phyloP scores from a whole-genome alignment of 345 rosid genomes.

The Euphorbia pulcherrima region DNA sequence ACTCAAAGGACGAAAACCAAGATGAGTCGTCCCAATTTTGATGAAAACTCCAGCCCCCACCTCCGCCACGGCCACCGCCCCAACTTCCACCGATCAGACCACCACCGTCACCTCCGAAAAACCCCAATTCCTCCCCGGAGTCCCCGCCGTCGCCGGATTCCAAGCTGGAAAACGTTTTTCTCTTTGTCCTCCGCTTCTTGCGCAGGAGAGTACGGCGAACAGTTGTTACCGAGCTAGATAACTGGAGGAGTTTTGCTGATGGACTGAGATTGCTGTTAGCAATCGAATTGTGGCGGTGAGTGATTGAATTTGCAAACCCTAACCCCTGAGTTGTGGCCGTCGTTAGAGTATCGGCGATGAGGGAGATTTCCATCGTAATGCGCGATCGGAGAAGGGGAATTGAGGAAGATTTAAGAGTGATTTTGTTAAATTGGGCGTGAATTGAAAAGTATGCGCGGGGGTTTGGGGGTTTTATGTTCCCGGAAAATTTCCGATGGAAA shows the following conservation, averaged over 20 bases:
- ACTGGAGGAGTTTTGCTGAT: constrained; percentile 23
- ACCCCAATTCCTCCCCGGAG: constrained; percentile 38
- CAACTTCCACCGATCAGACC: constrained; percentile 50
- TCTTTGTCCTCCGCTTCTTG: constrained; percentile 53
- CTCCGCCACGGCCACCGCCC: constrained; percentile 35
- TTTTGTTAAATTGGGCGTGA: constrained; percentile 5
- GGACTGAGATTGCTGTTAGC: constrained; percentile 24
- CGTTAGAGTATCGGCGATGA: constrained; percentile 42
- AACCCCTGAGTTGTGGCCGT: constrained; percentile 44
- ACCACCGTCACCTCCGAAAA: constrained; percentile 36
- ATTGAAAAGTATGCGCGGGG: constrained; percentile 11
- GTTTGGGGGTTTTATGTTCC: constrained; percentile 10
- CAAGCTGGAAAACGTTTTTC: constrained; percentile 37
- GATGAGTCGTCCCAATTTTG: constrained; percentile 61
- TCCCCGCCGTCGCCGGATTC: constrained; percentile 54
- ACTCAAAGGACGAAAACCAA: constrained; percentile 48
- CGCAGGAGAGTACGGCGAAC: constrained; percentile 46
- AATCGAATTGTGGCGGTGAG: constrained; percentile 30
- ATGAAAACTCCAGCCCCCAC: constrained; percentile 64
- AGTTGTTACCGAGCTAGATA: constrained; percentile 35
- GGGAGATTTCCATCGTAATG: constrained; percentile 48
- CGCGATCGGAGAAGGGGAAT: neutral
- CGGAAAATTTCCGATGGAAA: neutral
- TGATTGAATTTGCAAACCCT: constrained; percentile 47
- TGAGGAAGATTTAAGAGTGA: neutral